Conservation (phyloP, 208 protist species). For the Crithidia acanthocephali region DNA sequence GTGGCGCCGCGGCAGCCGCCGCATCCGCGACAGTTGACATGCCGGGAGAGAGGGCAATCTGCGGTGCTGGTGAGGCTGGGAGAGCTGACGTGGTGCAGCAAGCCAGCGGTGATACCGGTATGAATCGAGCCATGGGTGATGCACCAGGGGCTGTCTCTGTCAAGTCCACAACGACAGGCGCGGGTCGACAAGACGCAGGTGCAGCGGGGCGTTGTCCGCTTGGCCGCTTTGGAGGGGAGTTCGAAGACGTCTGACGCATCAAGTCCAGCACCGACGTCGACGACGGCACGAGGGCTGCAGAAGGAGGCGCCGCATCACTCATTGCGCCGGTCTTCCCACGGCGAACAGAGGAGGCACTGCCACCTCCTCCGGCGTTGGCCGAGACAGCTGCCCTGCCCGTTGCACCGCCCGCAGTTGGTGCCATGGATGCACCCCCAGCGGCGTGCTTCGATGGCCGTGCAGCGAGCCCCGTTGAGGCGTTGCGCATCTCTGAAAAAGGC, state of each 20-base stretch:
- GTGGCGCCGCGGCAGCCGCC: conserved; percentile 1
- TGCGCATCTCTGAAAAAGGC: conserved; percentile 24
- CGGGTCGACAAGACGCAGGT: not conserved
- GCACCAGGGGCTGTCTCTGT: not conserved
- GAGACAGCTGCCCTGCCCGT: not conserved
- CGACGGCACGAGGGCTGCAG: not conserved
- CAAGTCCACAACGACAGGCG: conserved; percentile 16
- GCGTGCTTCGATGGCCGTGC: not conserved
- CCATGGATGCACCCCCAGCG: not conserved
- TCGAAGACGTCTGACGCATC: conserved; percentile 18
- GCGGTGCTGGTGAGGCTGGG: not conserved
- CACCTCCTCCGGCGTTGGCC: no score
- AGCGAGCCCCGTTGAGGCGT: not conserved
- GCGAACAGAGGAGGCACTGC: not conserved
- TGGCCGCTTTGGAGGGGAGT: not conserved
- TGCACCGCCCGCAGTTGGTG: not conserved
- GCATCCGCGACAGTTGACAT: no score
- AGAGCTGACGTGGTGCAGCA: no score
- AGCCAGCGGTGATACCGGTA: no score
- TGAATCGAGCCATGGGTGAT: no score
- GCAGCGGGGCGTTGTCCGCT: not conserved
- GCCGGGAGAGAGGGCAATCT: no score
- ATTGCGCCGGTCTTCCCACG: not conserved
- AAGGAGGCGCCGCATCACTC: not conserved
- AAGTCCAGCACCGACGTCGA: conserved; percentile 34